Evolutionary conservation across 129 eudicot genomes (phyloP).

Genomic region (Lactuca sativa): DNA sequence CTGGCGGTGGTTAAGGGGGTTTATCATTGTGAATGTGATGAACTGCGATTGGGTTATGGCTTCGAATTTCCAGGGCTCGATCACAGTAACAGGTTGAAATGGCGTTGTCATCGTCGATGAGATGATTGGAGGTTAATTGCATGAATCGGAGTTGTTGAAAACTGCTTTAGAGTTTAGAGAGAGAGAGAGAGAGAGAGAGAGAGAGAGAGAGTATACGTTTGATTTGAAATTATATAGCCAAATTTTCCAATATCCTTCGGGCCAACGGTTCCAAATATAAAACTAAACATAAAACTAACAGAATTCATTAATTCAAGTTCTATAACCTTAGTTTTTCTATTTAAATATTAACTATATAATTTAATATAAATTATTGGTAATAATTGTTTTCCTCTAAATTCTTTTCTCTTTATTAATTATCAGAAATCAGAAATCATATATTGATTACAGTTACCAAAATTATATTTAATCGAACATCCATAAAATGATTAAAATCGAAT

Average conservation of each 20-base stretch:
- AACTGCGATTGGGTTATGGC: background rate
- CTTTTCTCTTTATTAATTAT: too few relatives aligned
- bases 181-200: background rate
- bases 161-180: background rate
- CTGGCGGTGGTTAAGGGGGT: background rate
- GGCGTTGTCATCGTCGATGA: background rate
- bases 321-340: too few relatives aligned
- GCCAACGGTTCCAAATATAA: background rate
- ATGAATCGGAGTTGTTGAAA: background rate
- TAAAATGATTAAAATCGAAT: background rate
- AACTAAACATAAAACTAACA: background rate
- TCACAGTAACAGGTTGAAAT: background rate
- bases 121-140: background rate
- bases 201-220: background rate
- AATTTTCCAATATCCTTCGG: background rate
- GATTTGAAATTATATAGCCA: constrained; percentile 7
- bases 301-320: too few relatives aligned
- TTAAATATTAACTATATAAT: too few relatives aligned
- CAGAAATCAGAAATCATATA: too few relatives aligned
- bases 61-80: background rate
- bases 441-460: background rate
- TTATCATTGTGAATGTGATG: background rate
- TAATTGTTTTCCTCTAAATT: too few relatives aligned
- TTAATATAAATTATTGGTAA: too few relatives aligned
- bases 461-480: background rate